A percentile compares a stretch with the other conserved stretches of the same genome.
Conservation (phyloP, 2,329 filamentous ascomycete species). For the Aspergillus tubingensis region DNA sequence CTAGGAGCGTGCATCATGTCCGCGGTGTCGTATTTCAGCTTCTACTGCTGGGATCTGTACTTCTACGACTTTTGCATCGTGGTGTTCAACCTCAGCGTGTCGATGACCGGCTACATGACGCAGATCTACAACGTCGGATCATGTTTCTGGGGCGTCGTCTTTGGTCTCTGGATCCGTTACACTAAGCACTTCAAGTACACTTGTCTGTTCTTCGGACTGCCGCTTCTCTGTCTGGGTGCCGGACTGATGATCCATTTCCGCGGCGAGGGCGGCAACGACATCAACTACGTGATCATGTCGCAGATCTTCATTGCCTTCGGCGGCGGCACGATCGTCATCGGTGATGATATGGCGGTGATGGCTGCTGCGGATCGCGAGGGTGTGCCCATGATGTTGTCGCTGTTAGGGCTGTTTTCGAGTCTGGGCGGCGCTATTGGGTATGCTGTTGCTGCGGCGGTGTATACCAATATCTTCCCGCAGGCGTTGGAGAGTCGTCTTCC, state of each 20-base stretch:
- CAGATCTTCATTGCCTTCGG: slow-evolving; percentile 59
- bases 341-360: slow-evolving; percentile 61
- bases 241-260: slow-evolving; percentile 61
- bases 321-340: slow-evolving; percentile 57
- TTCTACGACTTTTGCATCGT: slow-evolving; percentile 57
- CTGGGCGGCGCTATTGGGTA: slow-evolving; percentile 40
- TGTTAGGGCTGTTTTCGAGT: slow-evolving; percentile 38
- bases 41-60: slow-evolving; percentile 57
- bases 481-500: slow-evolving; percentile 52
- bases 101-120: slow-evolving; percentile 49
- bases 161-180: slow-evolving; percentile 52
- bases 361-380: slow-evolving; percentile 57
- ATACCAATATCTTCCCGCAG: slow-evolving; percentile 58
- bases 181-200: slow-evolving; percentile 57
- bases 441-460: slow-evolving; percentile 49
- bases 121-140: slow-evolving; percentile 59
- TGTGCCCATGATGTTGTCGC: slow-evolving; percentile 49
- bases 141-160: slow-evolving; percentile 52
- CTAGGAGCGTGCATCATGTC: slow-evolving; percentile 55
- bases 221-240: slow-evolving; percentile 54
- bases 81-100: slow-evolving; percentile 50
- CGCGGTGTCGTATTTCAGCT: slow-evolving; percentile 51
- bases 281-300: slow-evolving; percentile 57
- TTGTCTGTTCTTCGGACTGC: slow-evolving; percentile 54
- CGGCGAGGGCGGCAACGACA: slow-evolving; percentile 44